Conservation (phyloP, 2,329 filamentous ascomycete species). For the Xylariaceae sp. region DNA sequence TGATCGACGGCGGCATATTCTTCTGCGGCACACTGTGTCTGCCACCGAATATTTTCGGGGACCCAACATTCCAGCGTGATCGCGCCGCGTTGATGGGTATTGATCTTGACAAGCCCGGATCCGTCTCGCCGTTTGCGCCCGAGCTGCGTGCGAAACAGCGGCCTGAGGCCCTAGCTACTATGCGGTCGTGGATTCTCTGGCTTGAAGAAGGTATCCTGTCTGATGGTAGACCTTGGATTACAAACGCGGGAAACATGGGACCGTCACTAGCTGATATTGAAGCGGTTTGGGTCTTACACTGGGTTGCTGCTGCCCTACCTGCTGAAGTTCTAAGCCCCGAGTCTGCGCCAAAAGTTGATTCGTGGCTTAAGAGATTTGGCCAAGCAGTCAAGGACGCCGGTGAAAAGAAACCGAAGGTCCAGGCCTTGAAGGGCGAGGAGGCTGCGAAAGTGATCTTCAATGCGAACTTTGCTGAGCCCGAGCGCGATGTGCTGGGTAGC, state of each 20-base stretch:
- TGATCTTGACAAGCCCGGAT: slow-evolving; percentile 7
- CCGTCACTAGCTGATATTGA: slow-evolving; percentile 67
- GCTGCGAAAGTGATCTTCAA: slow-evolving; percentile 47
- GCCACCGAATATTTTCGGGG: slow-evolving; percentile 53
- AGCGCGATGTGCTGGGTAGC: slow-evolving; percentile 38
- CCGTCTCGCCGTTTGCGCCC: slow-evolving; percentile 19
- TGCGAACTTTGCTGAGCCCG: slow-evolving; percentile 44
- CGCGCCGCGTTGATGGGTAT: slow-evolving; percentile 39
- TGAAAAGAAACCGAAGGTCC: slow-evolving; percentile 33
- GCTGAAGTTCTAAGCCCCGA: slow-evolving; percentile 47
- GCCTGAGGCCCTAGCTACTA: slow-evolving; percentile 55
- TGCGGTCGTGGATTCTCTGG: slow-evolving; percentile 53
- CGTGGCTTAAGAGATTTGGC: slow-evolving; percentile 64
- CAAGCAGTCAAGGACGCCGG: slow-evolving; percentile 43
- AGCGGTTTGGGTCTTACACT: slow-evolving; percentile 66
- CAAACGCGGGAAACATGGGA: slow-evolving; percentile 27
- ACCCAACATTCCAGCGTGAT: slow-evolving; percentile 61
- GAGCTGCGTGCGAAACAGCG: slow-evolving; percentile 32
- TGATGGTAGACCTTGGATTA: slow-evolving; percentile 65
- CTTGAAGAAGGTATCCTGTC: slow-evolving; percentile 62
- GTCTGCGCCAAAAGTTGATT: slow-evolving; percentile 58
- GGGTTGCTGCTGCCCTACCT: slow-evolving; percentile 60
- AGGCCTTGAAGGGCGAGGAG: slow-evolving; percentile 50
- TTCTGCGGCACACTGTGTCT: slow-evolving; percentile 50
- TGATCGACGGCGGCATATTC: slow-evolving; percentile 59